A percentile compares a stretch with the other conserved stretches of the same genome.
Conservation (phyloP, 805 yeast genomes). For the Saturnispora halmiae region DNA sequence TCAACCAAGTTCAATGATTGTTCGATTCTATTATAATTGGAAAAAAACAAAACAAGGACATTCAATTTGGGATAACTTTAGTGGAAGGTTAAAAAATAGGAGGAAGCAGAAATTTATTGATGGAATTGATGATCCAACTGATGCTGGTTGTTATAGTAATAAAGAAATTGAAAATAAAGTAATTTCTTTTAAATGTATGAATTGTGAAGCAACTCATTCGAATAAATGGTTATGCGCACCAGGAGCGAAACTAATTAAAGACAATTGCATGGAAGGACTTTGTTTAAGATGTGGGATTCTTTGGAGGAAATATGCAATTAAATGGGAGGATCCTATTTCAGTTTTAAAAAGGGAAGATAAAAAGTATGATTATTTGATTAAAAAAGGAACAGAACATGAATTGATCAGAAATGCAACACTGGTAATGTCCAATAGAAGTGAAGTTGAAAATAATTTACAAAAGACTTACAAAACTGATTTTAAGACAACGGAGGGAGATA, state of each 20-base stretch:
- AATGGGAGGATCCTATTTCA: slow-evolving; percentile 75
- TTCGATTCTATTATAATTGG: slow-evolving; percentile 85
- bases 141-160: slow-evolving; percentile 62
- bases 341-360: slow-evolving; percentile 41
- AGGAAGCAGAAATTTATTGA: slow-evolving; percentile 32
- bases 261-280: slow-evolving; percentile 44
- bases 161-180: slow-evolving; percentile 36
- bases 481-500: slow-evolving; percentile 13
- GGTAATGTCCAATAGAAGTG: slow-evolving; percentile 43
- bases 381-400: slow-evolving; percentile 57
- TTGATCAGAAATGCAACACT: slow-evolving; percentile 50
- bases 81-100: slow-evolving; percentile 60
- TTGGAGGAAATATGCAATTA: slow-evolving; percentile 85
- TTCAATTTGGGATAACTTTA: slow-evolving; percentile 71
- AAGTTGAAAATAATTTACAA: slow-evolving; percentile 14
- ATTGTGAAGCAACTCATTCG: slow-evolving; percentile 52
- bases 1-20: slow-evolving; percentile 69
- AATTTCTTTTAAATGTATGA: slow-evolving; percentile 53
- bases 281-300: slow-evolving; percentile 82
- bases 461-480: slow-evolving; percentile 6
- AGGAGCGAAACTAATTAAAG: slow-evolving; percentile 39
- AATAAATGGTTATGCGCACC: slow-evolving; percentile 65
- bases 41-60: slow-evolving; percentile 75
- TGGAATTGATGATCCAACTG: slow-evolving; percentile 45
- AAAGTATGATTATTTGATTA: slow-evolving; percentile 30